These are phyloP conservation scores for Cordyceps militaris DNA, from an alignment of 2,329 filamentous ascomycete species.

Conservation along the genomic window DNA sequence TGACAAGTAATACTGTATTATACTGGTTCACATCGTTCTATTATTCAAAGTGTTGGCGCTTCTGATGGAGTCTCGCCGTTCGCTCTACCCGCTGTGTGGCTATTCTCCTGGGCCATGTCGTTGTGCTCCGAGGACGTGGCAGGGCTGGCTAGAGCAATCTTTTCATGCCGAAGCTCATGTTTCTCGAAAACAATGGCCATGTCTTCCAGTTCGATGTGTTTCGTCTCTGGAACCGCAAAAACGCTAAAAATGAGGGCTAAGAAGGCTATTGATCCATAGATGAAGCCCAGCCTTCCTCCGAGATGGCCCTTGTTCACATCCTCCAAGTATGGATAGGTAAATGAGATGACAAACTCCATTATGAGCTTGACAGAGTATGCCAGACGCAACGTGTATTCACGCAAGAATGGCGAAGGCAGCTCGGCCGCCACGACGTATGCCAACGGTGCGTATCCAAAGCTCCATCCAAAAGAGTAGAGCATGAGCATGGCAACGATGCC, in stretches of 20 bases:
- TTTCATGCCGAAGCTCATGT: background rate
- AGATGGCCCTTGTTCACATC: background rate
- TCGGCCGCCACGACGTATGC: slow-evolving; percentile 30
- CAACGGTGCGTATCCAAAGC: slow-evolving; percentile 28
- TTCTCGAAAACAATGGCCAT: background rate
- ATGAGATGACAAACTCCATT: slow-evolving; percentile 1
- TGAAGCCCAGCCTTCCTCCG: background rate
- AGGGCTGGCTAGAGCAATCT: background rate
- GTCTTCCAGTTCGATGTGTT: background rate
- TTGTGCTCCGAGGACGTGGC: background rate
- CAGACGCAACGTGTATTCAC: background rate
- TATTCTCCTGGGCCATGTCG: too few species aligned
- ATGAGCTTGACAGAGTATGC: background rate
- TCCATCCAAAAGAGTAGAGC: slow-evolving; percentile 25
- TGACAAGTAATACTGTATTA: too few species aligned
- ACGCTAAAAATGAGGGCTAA: background rate
- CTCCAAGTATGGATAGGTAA: background rate
- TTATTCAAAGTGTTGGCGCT: too few species aligned
- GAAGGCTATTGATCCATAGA: background rate
- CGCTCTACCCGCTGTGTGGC: too few species aligned
- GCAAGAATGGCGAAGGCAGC: slow-evolving; percentile 21
- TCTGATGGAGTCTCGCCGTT: too few species aligned
- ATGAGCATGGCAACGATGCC: slow-evolving; percentile 28
- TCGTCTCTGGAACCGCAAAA: background rate
- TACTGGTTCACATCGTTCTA: too few species aligned